Base-by-base conservation (phyloP, 2,329 filamentous ascomycete genomes). In the Cadophora sp. region DNA sequence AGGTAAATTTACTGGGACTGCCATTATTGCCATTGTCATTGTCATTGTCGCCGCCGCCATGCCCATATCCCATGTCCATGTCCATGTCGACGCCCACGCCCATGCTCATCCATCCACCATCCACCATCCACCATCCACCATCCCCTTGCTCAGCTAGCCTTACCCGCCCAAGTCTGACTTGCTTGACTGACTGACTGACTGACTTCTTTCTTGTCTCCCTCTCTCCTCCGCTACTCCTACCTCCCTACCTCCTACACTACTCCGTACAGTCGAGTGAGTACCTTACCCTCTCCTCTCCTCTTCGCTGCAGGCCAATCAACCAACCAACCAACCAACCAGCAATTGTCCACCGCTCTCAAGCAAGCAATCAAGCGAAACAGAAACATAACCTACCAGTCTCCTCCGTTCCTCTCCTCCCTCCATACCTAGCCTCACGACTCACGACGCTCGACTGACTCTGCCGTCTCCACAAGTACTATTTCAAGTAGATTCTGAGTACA, bases 251-350 rank as follows among this genome's bases (percentile, higher is more conserved):
- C 6, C 27, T 30, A 30, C 27, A 30, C 27, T 30, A 30, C 27
- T 30, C 39, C 43, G 43, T 18, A 18, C 43, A 45, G 8, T 20
- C 39, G 43, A 47, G 11, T 8, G 16, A 47, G 11, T 18, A 18
- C n/a, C n/a, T 22, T 18, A n/a, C 11, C 9, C n/a, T 18, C n/a
- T 41, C 50, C 50, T 53, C 27, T 6, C 36, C 33, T 43, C 36
- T 39, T 41, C 55, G 24, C 22, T 58, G 20, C 33, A 8, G 51
- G 33, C 27, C 30, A 20, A 20, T n/a, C 45, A 56, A 58, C 55
- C 55, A 58, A 11, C 33, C n/a, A n/a, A n/a, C n/a, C n/a, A 20
- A 20, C 45, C 45, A 56, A 58, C 55, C 55, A 58, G n/a, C 33
- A 43, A 24, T 14, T 58, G 20, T 24, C 33, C n/a, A 56, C 33